phyloP scores from a whole-genome alignment of 768 basidiomycete genomes.

The Termitomyces sp. region DNA sequence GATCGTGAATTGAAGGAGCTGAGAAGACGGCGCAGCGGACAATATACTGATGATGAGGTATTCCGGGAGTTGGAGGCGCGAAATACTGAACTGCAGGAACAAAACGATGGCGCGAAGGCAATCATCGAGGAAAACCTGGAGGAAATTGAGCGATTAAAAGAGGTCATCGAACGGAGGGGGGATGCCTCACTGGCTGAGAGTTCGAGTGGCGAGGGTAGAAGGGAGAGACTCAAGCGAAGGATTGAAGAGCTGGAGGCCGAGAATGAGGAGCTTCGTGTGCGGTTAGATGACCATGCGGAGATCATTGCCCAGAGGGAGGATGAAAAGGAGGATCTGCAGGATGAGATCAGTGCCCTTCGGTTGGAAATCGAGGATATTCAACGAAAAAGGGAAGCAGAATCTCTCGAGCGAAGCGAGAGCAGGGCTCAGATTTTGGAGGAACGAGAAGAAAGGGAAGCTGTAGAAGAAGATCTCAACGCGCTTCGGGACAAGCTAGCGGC shows the following conservation, averaged over 20 bases:
- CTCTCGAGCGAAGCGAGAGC: conserved; percentile 69
- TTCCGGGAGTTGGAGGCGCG: conserved; percentile 57
- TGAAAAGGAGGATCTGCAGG: conserved; percentile 68
- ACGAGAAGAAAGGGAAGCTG: conserved; percentile 69
- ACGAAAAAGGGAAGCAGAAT: conserved; percentile 59
- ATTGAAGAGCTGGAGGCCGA: conserved; percentile 61
- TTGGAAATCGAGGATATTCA: conserved; percentile 68
- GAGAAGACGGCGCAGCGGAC: conserved; percentile 45
- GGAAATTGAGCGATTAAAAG: conserved; percentile 73
- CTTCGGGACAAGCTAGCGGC: conserved; percentile 78
- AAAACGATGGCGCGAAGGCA: conserved; percentile 67
- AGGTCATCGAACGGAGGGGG: conserved; percentile 60
- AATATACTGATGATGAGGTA: conserved; percentile 46
- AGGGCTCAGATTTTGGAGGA: conserved; percentile 71
- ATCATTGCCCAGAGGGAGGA: conserved; percentile 59
- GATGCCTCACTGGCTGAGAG: conserved; percentile 37
- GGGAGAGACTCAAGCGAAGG: conserved; percentile 45
- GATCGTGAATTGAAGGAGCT: conserved; percentile 71
- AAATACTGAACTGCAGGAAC: conserved; percentile 70
- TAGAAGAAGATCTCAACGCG: conserved; percentile 77
- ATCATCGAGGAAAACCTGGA: conserved; percentile 81
- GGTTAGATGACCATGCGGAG: conserved; percentile 59
- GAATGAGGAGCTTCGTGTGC: conserved; percentile 58
- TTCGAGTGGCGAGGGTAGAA: conserved; percentile 37
- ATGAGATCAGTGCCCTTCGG: conserved; percentile 61